Base-by-base conservation (phyloP, 495 filamentous ascomycete genomes). In the Penicillium pancosmium region DNA sequence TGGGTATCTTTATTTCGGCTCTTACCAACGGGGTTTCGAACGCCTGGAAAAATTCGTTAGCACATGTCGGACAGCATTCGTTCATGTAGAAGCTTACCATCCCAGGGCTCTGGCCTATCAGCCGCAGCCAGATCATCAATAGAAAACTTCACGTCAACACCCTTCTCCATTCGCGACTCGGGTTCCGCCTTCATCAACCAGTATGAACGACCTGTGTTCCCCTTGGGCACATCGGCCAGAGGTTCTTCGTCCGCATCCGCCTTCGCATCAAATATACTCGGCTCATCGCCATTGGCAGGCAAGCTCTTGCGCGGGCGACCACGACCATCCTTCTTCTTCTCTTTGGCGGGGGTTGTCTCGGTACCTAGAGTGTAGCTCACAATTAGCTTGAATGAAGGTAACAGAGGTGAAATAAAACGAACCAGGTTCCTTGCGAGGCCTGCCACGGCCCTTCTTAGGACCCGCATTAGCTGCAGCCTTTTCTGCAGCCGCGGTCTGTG, bases 151-250 rank as follows among this genome's bases (percentile, higher is more conserved):
- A 97, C 90, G 66, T 97, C 89, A 52, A 87, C 78, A 15, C 91
- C 91, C 50, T 91, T 96, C 68, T 94, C 91, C 21, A 92, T 69
- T 18, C 94, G 87, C 25, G 91, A 86, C 65, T 92, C 88, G 3
- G 94, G 93, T 73, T 98, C 93, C 8, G 93, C 92, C 77, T 98
- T 98, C 85, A 98, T 85, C 59, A 98, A 84, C 93, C 93, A 97
- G 73, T 91, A 96, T 21, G 76, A 77, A 23, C 62, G 72, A 16
- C 62, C 69, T 25, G 63, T 54, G 7, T 66, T 65, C 5, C 59
- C 55, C 21, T 54, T 51, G 27, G 63, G 55, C 25, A 59, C 54
- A 8, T 49, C 57, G 2, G 50, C 41, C 3, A 43, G 23, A 3
- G 58, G 57, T n/a, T 53, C 50, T 3, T 66, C 65, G 23, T 31